Conservation (phyloP, 1,284 basidiomycete genomes). For the Ceratobasidium sp. region DNA sequence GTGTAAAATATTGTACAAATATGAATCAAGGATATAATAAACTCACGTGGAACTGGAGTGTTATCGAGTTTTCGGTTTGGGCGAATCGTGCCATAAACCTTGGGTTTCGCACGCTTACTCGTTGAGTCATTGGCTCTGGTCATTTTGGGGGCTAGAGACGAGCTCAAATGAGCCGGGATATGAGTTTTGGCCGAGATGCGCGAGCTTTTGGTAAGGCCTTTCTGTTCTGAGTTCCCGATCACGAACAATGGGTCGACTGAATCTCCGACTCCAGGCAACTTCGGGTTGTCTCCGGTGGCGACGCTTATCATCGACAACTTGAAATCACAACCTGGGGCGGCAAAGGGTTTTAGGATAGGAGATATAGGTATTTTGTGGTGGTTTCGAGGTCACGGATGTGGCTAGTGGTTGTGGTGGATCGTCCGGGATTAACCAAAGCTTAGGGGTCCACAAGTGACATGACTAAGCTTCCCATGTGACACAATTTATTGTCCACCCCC, state of each 20-base stretch:
- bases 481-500: no score
- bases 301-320: no score
- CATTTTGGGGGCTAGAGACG: not conserved
- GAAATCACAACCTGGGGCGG: no score
- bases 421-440: no score
- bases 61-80: not conserved
- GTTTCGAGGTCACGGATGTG: no score
- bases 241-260: not conserved
- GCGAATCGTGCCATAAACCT: not conserved
- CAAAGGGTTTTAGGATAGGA: no score
- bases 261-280: not conserved
- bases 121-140: not conserved
- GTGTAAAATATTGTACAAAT: not conserved
- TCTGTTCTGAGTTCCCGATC: not conserved
- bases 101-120: not conserved
- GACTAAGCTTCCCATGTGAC: no score
- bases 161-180: not conserved
- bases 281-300: no score
- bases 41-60: slow-evolving; percentile 8
- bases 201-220: not conserved
- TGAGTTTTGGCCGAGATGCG: not conserved
- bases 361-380: no score
- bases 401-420: no score
- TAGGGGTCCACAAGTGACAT: no score
- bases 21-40: not conserved